Percentiles rank a stretch among this genome's conserved stretches.
Evolutionary conservation across 176 grass and related monocot genomes (phyloP).

Genomic region (Cymbopogon citratus): DNA sequence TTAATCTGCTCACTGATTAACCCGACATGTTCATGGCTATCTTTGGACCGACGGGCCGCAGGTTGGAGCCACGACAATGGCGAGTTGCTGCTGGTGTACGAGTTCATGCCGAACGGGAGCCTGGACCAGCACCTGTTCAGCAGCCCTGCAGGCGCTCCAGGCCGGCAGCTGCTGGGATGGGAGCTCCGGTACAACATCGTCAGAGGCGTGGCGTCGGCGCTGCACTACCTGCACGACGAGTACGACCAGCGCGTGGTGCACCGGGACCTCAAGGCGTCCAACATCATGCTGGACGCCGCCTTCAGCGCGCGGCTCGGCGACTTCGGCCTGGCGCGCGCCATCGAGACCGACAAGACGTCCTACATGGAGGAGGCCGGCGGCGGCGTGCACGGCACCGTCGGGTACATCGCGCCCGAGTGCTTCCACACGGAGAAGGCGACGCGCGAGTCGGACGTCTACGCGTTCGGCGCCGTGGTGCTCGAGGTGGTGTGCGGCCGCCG

Average conservation of each 20-base stretch:
- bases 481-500: constrained; percentile 34
- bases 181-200: constrained; percentile 71
- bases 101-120: too few relatives aligned
- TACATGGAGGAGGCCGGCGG: constrained; percentile 29
- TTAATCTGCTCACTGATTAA: too few relatives aligned
- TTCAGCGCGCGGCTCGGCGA: constrained; percentile 95
- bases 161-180: constrained; percentile 45
- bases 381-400: too few relatives aligned
- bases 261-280: constrained; percentile 96
- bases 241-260: constrained; percentile 93
- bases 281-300: constrained; percentile 73
- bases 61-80: too few relatives aligned
- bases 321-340: constrained; percentile 86
- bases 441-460: too few relatives aligned
- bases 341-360: constrained; percentile 84
- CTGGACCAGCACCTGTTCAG: too few relatives aligned
- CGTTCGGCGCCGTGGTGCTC: too few relatives aligned
- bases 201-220: constrained; percentile 66
- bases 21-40: too few relatives aligned
- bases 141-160: not conserved
- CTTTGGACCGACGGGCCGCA: too few relatives aligned
- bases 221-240: constrained; percentile 93
- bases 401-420: too few relatives aligned
- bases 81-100: too few relatives aligned
- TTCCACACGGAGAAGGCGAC: too few relatives aligned